A percentile compares a stretch with the other conserved stretches of the same genome.
These are phyloP conservation scores for Gynochthodes officinalis DNA, from an alignment of 257 asterid species.

Conservation along the genomic window DNA sequence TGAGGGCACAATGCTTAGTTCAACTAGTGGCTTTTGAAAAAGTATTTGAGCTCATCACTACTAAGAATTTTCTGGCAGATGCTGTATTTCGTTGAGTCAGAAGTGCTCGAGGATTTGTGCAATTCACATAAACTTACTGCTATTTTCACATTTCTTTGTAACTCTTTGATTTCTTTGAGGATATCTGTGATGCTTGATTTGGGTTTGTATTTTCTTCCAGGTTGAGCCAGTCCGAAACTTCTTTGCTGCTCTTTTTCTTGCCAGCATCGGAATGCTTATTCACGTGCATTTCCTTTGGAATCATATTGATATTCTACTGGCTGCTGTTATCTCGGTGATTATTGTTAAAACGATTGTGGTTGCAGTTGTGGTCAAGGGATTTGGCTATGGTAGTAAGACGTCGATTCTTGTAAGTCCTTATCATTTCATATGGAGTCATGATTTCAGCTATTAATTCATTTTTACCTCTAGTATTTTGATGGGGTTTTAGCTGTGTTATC, in stretches of 20 bases:
- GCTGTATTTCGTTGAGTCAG: not conserved
- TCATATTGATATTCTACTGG: constrained; percentile 75
- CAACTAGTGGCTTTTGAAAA: not conserved
- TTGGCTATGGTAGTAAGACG: constrained; percentile 74
- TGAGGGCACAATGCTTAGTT: not conserved
- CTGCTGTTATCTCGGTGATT: constrained; percentile 73
- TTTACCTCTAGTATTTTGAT: constrained; percentile 14
- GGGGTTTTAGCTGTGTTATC: constrained; percentile 10
- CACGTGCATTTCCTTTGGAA: constrained; percentile 84
- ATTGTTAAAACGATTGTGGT: constrained; percentile 58
- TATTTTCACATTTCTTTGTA: not conserved
- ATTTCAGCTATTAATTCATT: not conserved
- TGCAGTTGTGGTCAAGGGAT: constrained; percentile 70
- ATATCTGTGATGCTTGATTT: constrained; percentile 18
- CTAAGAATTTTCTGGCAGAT: not conserved
- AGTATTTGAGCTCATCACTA: not conserved
- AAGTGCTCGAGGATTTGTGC: not conserved
- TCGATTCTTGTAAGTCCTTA: constrained; percentile 61
- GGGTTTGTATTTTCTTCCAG: constrained; percentile 37
- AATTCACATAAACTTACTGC: not conserved
- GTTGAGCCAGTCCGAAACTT: constrained; percentile 81
- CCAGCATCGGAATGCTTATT: constrained; percentile 92
- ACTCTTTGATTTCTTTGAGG: constrained; percentile 2
- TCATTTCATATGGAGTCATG: not conserved
- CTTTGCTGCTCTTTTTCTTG: constrained; percentile 81